These are phyloP conservation scores for Diaporthe sp. DNA, from an alignment of 2,329 filamentous ascomycete species.

Conservation along the genomic window DNA sequence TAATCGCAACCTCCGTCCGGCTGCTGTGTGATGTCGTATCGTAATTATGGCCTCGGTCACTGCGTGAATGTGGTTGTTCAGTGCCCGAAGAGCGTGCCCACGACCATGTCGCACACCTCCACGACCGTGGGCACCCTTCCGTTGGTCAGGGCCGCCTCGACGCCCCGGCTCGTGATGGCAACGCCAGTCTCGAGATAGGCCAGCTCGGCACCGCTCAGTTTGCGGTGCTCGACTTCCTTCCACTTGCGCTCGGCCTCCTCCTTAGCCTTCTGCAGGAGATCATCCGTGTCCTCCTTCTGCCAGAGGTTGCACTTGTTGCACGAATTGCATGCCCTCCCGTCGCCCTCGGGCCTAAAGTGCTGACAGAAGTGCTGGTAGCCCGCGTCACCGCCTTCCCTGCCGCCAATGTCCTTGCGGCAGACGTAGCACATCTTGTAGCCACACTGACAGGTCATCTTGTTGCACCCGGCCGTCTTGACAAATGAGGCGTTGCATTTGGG, in stretches of 20 bases:
- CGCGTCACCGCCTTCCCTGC: slow-evolving; percentile 59
- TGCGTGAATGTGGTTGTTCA: slow-evolving; percentile 37
- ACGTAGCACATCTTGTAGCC: slow-evolving; percentile 99
- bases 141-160: slow-evolving; percentile 47
- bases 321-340: slow-evolving; percentile 76
- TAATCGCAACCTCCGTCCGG: neutral
- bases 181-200: slow-evolving; percentile 67
- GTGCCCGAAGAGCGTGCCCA: slow-evolving; percentile 54
- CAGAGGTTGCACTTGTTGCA: slow-evolving; percentile 86
- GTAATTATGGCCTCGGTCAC: neutral
- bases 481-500: slow-evolving; percentile 92
- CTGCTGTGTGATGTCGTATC: slow-evolving; percentile 8
- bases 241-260: slow-evolving; percentile 78
- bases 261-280: slow-evolving; percentile 74
- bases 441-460: slow-evolving; percentile 95
- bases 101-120: slow-evolving; percentile 57
- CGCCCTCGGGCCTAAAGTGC: slow-evolving; percentile 87
- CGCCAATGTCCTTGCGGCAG: slow-evolving; percentile 80
- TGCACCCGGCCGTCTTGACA: slow-evolving; percentile 93
- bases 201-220: slow-evolving; percentile 64
- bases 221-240: slow-evolving; percentile 71
- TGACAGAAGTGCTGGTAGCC: slow-evolving; percentile 97
- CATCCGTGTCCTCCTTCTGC: slow-evolving; percentile 79
- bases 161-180: slow-evolving; percentile 42
- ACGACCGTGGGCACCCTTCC: slow-evolving; percentile 51